These are phyloP conservation scores for Colletotrichum eremochloae DNA, from an alignment of 2,329 filamentous ascomycete genomes.

Conservation along the genomic window DNA sequence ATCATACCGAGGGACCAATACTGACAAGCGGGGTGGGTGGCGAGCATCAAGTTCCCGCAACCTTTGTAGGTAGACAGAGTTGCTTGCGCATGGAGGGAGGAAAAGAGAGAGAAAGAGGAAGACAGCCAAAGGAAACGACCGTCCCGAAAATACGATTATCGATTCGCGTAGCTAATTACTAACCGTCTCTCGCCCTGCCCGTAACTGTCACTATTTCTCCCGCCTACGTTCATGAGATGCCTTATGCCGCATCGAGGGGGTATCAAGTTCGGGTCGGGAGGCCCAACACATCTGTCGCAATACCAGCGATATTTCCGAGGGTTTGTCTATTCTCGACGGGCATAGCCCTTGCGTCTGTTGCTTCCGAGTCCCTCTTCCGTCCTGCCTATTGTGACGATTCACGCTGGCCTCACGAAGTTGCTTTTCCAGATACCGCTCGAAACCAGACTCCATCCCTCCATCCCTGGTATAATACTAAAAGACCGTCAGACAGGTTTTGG, in stretches of 20 bases:
- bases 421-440: slow-evolving; percentile 20
- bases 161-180: slow-evolving; percentile 25
- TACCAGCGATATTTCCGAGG: slow-evolving; percentile 13
- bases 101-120: background rate
- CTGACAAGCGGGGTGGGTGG: background rate
- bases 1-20: background rate
- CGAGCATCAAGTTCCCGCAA: background rate
- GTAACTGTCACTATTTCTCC: slow-evolving; percentile 7
- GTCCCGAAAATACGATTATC: slow-evolving; percentile 17
- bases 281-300: slow-evolving; percentile 15
- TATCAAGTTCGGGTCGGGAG: slow-evolving; percentile 21
- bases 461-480: slow-evolving; percentile 40
- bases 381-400: slow-evolving; percentile 1
- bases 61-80: background rate
- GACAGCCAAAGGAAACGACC: background rate
- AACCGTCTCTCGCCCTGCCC: background rate
- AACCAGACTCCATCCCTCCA: slow-evolving; percentile 30
- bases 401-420: background rate
- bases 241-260: slow-evolving; percentile 11
- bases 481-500: slow-evolving; percentile 23
- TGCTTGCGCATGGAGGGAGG: background rate
- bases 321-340: slow-evolving; percentile 14
- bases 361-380: background rate
- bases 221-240: slow-evolving; percentile 8
- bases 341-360: slow-evolving; percentile 8